Evolutionary conservation across 768 basidiomycete species (phyloP), one percentile per base, ranked within the genome.

Genomic region (Lyophyllum semitale): DNA sequence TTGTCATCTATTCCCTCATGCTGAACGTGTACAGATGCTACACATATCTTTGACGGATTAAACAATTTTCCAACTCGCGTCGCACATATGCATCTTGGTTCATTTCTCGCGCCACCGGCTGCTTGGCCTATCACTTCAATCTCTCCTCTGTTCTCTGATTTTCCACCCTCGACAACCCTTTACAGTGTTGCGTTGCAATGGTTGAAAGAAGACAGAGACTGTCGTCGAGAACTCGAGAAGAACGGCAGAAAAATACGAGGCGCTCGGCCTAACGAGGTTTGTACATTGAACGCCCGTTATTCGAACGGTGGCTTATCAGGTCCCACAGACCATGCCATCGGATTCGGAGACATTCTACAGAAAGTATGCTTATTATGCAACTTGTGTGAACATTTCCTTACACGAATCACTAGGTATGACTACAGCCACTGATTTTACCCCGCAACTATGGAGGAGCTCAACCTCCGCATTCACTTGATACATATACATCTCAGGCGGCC

Each of bases 1-100:
- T 38, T 35, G 23, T 48, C 30, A 22, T 25, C 23, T 32, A 46
- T 53, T 48, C 18, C 42, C 51, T 50, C 27, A 38, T 53, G 13
- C 26, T 57, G 37, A 45, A 37, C 4, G 37, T 30, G 30, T 51
- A 32, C 63, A 95, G 93, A 97, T 73, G 94, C 95, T 11, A 98
- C 95, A 1, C 97, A 99, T 70, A 97, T 99, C 63, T 97, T 95
- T 60, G 96, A 98, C 68, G 96, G 95, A 11, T 72, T 98, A 27
- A 82, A 84, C 64, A 71, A 80, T n/a, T 98, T 96, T 75, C 96
- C 97, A 3, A 98, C 95, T 0, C 93, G 96, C 65, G 77, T 98
- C 56, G 85, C 86, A 4, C 97, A 98, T 67, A 89, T 99, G 86
- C 85, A 89, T 23, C 79, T 94, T 44, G 97, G 97, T 4, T 73